phyloP scores from a whole-genome alignment of 2,329 filamentous ascomycete genomes.

The Rutstroemia sp. region DNA sequence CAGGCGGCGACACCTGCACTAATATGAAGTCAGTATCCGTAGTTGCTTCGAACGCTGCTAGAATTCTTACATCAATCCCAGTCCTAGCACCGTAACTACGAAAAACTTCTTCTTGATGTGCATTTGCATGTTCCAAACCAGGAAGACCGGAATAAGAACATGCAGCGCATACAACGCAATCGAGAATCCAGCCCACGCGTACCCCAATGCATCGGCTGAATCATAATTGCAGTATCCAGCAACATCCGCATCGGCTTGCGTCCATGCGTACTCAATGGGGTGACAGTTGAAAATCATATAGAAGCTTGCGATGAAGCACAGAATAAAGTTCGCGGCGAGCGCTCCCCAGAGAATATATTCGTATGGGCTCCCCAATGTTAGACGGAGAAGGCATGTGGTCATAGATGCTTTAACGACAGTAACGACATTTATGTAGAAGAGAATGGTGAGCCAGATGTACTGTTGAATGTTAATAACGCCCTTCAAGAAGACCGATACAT shows the following conservation, averaged over 20 bases:
- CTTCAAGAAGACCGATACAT: neutral
- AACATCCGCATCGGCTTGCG: neutral
- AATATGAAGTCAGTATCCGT: neutral
- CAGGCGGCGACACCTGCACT: conserved; percentile 1
- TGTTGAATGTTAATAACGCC: neutral
- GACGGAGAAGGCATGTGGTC: conserved; percentile 7
- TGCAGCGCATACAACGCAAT: conserved; percentile 3
- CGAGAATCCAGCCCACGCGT: conserved; percentile 2
- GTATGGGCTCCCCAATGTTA: conserved; percentile 1
- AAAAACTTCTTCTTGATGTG: conserved; percentile 2
- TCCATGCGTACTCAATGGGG: conserved; percentile 7
- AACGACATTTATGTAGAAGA: conserved; percentile 5
- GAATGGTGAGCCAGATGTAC: conserved; percentile 7
- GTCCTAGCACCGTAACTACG: neutral
- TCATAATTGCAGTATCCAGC: conserved; percentile 5
- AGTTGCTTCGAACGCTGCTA: neutral
- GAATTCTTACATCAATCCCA: conserved; percentile 6
- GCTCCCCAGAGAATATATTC: conserved; percentile 4
- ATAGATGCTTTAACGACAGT: conserved; percentile 4
- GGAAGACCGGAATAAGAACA: neutral
- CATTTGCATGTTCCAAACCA: conserved; percentile 10
- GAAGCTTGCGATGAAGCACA: conserved; percentile 5
- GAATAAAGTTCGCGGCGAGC: neutral
- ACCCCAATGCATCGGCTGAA: conserved; percentile 1
- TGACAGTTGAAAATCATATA: conserved; percentile 7